Conservation (phyloP, 345 rosid species). For the Erucastrum elatum region DNA sequence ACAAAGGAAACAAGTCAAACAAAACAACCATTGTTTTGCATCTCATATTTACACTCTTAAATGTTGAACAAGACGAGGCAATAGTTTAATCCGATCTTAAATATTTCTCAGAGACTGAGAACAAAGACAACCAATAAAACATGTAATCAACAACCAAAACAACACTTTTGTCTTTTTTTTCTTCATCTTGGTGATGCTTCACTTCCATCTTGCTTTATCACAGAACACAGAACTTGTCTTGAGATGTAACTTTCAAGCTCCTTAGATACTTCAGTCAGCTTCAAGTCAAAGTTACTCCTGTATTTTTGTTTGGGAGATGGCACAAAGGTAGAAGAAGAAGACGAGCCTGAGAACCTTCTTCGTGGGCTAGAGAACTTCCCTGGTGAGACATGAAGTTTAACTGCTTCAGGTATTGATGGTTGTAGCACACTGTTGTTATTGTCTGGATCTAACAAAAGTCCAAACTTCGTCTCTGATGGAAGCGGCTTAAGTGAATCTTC, state of each 20-base stretch:
- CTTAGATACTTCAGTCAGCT: constrained; percentile 80
- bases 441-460: constrained; percentile 60
- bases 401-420: constrained; percentile 54
- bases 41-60: constrained; percentile 4
- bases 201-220: constrained; percentile 63
- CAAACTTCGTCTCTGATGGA: constrained; percentile 75
- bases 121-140: constrained; percentile 12
- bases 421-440: constrained; percentile 41
- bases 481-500: constrained; percentile 67
- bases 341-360: constrained; percentile 75
- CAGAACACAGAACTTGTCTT: constrained; percentile 81
- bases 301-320: constrained; percentile 81
- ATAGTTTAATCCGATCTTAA: constrained; percentile 28
- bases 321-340: constrained; percentile 40
- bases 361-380: constrained; percentile 80
- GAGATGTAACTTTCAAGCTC: constrained; percentile 91
- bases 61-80: constrained; percentile 11
- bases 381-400: constrained; percentile 54
- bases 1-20: no score
- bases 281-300: constrained; percentile 78
- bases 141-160: constrained; percentile 1
- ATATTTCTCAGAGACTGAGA: constrained; percentile 57
- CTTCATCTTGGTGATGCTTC: constrained; percentile 69
- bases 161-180: not conserved
- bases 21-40: not conserved